Base-by-base conservation (phyloP, 78 protist genomes). In the Polysphondylium violaceum region DNA sequence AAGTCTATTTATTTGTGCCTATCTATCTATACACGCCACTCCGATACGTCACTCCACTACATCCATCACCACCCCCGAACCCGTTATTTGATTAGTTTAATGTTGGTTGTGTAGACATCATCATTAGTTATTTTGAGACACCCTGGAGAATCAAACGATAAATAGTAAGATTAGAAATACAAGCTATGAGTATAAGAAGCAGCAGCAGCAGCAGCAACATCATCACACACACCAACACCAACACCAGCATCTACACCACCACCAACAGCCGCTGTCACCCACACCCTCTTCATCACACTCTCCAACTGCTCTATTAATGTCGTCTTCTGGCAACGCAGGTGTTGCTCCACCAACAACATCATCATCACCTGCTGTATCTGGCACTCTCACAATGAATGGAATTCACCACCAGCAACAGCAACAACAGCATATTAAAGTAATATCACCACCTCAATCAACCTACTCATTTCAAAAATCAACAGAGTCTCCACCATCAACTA, bases 121-220 rank as follows among this genome's bases (percentile, higher is more conserved):
- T n/a, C n/a, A n/a, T n/a, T n/a, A n/a, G n/a, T n/a, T n/a, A n/a
- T n/a, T n/a, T n/a, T n/a, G n/a, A n/a, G n/a, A n/a, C n/a, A n/a
- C n/a, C n/a, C n/a, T n/a, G n/a, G n/a, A n/a, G n/a, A n/a, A n/a
- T n/a, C n/a, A n/a, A 64, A 64, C 72, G 16, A 35, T 16, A 21
- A 64, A 41, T 3, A 21, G 29, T 11, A 68, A 43, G 41, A 25
- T 68, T 41, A 68, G 41, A 25, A 68, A 68, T 68, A 68, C 75
- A 68, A 68, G 35, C 35, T 68, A 68, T 68, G 75, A 68, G 35
- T 68, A 68, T 47, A 68, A 47, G 3, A 31, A 36, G 41, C 77
- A 53, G 17, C 19, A 71, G 50, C 77, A 71, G 17, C 75, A 40
- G 7, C 36, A 60, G 36, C 61, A 6, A 19, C 61, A 56, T 21